Percentiles rank a stretch among this genome's conserved stretches.
These are phyloP conservation scores for Talaromyces wortmannii DNA, from an alignment of 495 filamentous ascomycete species.

Conservation along the genomic window DNA sequence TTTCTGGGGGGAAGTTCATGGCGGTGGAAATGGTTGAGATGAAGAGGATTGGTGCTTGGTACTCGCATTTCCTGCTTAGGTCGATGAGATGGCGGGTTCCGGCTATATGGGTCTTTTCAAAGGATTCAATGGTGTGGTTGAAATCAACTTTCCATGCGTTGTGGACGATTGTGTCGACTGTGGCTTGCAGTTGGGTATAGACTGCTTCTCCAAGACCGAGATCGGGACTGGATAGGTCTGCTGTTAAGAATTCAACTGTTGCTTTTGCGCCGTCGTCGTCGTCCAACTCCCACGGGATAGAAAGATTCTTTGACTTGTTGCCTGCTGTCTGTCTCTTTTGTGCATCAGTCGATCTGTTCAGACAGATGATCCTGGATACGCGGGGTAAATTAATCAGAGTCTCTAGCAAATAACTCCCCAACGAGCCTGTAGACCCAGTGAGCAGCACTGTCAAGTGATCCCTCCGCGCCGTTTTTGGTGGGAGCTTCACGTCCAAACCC, in stretches of 20 bases:
- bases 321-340: conserved; percentile 10
- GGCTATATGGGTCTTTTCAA: conserved; percentile 44
- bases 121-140: conserved; percentile 44
- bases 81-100: conserved; percentile 45
- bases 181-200: conserved; percentile 24
- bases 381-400: conserved; percentile 21
- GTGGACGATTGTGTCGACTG: conserved; percentile 45
- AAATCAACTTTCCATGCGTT: conserved; percentile 60
- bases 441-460: conserved; percentile 23
- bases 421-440: conserved; percentile 50
- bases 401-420: conserved; percentile 49
- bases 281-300: not conserved
- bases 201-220: conserved; percentile 29
- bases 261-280: not conserved
- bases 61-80: conserved; percentile 32
- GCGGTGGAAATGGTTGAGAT: conserved; percentile 43
- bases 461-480: not conserved
- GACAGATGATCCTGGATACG: conserved; percentile 44
- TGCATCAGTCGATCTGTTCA: conserved; percentile 36
- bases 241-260: conserved; percentile 34
- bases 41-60: conserved; percentile 41
- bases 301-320: conserved; percentile 8
- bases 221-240: conserved; percentile 32
- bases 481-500: not conserved
- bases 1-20: not conserved